These are phyloP conservation scores for Boletus rufocinnamomeus DNA, from an alignment of 768 basidiomycete genomes.

Conservation along the genomic window DNA sequence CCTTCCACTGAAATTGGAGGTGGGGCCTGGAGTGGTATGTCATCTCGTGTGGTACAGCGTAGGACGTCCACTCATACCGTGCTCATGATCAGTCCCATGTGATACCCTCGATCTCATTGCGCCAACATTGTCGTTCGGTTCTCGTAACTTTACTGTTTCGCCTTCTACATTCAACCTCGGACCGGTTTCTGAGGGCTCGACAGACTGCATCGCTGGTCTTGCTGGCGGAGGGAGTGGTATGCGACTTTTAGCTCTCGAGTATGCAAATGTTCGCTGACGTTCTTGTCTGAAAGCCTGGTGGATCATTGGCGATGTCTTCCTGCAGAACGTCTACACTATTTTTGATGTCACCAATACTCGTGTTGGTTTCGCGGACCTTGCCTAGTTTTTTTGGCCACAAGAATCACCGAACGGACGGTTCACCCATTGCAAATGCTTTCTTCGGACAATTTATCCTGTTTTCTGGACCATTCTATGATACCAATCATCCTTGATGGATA, in stretches of 20 bases:
- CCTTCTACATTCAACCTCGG: conserved; percentile 47
- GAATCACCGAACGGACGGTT: background rate
- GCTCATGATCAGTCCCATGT: conserved; percentile 35
- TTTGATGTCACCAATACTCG: conserved; percentile 36
- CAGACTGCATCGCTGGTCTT: conserved; percentile 41
- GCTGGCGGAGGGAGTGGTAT: conserved; percentile 31
- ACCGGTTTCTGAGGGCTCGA: conserved; percentile 28
- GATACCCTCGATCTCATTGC: conserved; percentile 22
- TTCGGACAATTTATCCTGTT: conserved; percentile 6
- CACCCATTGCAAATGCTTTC: background rate
- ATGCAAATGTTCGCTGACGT: conserved; percentile 1
- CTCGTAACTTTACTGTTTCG: conserved; percentile 39
- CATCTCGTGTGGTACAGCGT: background rate
- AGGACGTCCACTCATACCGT: background rate
- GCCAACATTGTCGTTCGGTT: conserved; percentile 42
- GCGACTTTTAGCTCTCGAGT: background rate
- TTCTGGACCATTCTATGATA: background rate
- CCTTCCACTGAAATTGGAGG: conserved; percentile 26
- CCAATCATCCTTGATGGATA: conserved; percentile 1
- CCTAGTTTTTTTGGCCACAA: conserved; percentile 6
- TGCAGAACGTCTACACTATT: conserved; percentile 35
- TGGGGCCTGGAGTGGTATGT: conserved; percentile 40
- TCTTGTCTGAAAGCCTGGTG: conserved; percentile 25
- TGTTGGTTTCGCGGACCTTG: conserved; percentile 44
- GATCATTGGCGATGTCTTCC: conserved; percentile 39